phyloP scores from a whole-genome alignment of 1,284 basidiomycete genomes.

The Rhodotorula sp. region DNA sequence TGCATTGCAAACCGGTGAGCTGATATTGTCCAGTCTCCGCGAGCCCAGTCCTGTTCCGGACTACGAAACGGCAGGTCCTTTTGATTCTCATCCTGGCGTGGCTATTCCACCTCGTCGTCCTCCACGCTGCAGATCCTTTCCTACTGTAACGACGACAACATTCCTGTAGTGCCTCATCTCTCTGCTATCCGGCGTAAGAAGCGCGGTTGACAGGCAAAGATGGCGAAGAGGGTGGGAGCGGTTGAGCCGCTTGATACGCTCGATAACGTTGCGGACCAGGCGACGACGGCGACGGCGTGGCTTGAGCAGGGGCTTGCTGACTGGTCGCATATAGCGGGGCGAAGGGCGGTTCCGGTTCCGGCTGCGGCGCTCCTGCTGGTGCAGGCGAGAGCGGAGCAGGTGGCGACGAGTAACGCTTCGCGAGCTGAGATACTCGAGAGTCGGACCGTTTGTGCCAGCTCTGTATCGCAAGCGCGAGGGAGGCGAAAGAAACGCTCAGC shows the following conservation, averaged over 20 bases:
- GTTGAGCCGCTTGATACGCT: neutral
- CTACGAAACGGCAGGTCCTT: conserved; percentile 1
- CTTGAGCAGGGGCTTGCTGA: neutral
- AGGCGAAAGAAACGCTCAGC: too few species aligned
- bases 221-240: neutral
- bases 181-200: too few species aligned
- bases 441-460: conserved; percentile 8
- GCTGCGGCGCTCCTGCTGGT: neutral
- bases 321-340: neutral
- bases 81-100: conserved; percentile 19
- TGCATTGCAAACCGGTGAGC: too few species aligned
- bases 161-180: too few species aligned
- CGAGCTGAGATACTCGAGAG: conserved; percentile 30
- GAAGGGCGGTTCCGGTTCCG: neutral
- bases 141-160: too few species aligned
- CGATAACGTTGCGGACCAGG: neutral
- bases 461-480: too few species aligned
- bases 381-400: neutral
- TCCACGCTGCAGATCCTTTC: conserved; percentile 21
- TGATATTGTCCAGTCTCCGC: neutral
- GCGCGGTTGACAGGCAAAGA: neutral
- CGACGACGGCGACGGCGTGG: neutral
- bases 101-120: conserved; percentile 17
- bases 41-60: conserved; percentile 9
- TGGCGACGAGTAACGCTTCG: conserved; percentile 28